Evolutionary conservation across 2,329 filamentous ascomycete genomes (phyloP).

Genomic region (Nemania bipapillata): DNA sequence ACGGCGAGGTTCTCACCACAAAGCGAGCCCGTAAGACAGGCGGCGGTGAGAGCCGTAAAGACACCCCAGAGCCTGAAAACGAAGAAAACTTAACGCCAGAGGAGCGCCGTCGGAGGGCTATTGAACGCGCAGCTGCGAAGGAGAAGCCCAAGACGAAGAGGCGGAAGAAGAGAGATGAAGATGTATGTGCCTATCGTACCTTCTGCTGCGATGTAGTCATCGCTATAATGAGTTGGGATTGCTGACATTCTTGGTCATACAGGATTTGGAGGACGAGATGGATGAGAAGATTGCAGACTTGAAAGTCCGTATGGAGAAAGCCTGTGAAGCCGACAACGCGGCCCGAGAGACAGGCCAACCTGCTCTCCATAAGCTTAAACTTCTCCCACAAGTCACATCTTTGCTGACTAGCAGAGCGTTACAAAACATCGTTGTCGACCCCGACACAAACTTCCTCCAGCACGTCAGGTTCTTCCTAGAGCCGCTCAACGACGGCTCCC

Average conservation of each 20-base stretch:
- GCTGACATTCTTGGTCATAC: conserved; percentile 26
- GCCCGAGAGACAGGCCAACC: conserved; percentile 82
- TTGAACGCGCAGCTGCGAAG: conserved; percentile 88
- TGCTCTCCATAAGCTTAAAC: conserved; percentile 90
- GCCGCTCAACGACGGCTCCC: conserved; percentile 89
- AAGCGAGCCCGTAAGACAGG: conserved; percentile 60
- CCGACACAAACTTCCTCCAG: conserved; percentile 93
- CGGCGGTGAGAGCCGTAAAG: conserved; percentile 56
- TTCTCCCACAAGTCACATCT: conserved; percentile 88
- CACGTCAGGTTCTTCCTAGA: conserved; percentile 98
- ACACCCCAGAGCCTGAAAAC: conserved; percentile 71
- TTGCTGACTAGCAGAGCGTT: conserved; percentile 90
- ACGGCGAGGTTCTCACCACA: conserved; percentile 57
- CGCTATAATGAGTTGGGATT: background rate
- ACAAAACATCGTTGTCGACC: conserved; percentile 85
- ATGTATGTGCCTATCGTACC: conserved; percentile 65
- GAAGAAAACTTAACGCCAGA: conserved; percentile 85
- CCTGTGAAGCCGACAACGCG: conserved; percentile 85
- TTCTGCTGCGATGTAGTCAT: background rate
- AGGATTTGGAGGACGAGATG: conserved; percentile 90
- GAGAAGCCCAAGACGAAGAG: conserved; percentile 80
- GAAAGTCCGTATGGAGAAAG: conserved; percentile 88
- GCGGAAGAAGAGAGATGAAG: conserved; percentile 84
- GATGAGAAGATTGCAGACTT: conserved; percentile 90
- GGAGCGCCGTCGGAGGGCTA: conserved; percentile 82